Conservation (phyloP, 331 rosid species). For the Cydonia oblonga region DNA sequence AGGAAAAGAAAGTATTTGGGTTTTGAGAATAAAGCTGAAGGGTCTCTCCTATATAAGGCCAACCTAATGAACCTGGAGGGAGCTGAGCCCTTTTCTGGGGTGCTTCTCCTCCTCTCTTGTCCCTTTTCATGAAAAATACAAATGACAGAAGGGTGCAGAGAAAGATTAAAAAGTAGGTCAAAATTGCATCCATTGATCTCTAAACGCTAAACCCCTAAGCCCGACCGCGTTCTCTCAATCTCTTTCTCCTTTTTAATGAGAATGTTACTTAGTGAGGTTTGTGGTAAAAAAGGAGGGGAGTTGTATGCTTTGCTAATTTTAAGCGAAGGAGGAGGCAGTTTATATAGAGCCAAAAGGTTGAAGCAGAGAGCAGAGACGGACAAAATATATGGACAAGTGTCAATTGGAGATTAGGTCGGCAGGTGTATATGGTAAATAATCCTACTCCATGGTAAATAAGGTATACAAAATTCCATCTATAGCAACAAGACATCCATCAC, state of each 20-base stretch:
- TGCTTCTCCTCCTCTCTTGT: not conserved
- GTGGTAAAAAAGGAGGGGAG: not conserved
- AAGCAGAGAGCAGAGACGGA: not conserved
- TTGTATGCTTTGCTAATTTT: not conserved
- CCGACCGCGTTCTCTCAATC: not conserved
- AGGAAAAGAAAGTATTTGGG: conserved; percentile 56
- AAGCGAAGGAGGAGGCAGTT: not conserved
- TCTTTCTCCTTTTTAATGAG: not conserved
- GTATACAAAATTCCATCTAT: not conserved
- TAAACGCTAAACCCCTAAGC: not conserved
- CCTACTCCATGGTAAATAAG: not conserved
- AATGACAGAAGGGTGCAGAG: conserved; percentile 23
- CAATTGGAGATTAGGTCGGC: not conserved
- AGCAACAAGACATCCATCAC: not conserved
- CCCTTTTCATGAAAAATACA: conserved; percentile 11
- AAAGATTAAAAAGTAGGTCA: conserved; percentile 22
- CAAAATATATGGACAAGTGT: not conserved
- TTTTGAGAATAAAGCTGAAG: conserved; percentile 68
- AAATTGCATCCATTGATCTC: conserved; percentile 28
- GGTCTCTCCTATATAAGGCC: conserved; percentile 89
- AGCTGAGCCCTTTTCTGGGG: conserved; percentile 31
- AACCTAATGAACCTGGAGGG: conserved; percentile 94
- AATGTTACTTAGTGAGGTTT: not conserved
- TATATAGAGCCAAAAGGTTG: not conserved
- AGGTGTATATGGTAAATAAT: not conserved